Evolutionary conservation across 495 filamentous ascomycete genomes (phyloP), one percentile per base, ranked within the genome.

Genomic region (Staphylotrichum longicolle): DNA sequence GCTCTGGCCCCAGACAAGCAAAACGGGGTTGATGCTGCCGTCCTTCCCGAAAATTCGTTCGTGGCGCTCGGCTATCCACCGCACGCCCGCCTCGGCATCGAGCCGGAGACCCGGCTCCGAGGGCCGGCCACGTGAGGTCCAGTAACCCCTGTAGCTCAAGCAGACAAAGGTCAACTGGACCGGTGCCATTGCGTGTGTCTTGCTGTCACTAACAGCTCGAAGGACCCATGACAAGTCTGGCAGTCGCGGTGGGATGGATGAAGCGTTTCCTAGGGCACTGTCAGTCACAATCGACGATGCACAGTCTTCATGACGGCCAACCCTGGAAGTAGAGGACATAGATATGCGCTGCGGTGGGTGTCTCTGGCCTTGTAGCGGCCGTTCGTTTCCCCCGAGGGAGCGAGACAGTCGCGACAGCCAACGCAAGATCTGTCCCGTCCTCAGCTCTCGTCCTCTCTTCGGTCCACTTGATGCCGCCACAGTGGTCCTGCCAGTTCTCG

Each of bases 1-100:
- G 60, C 84, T 88, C 65, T 94, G 90, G 0, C 90, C 89, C 90
- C 90, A 94, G n/a, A 94, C 68, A 1, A 93, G 66, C 10, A 91
- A 44, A 34, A 79, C 74, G 4, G 70, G 66, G 39, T 51, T 60
- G 55, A 64, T 70, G 55, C 60, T 52, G 41, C 50, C 57, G 47
- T 61, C 56, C 45, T 52, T 58, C 40, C 63, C 62, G 57, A 65
- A 59, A 50, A 46, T 58, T 34, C 62, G 67, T 46, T 66, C 57
- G 46, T 75, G 73, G 42, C 70, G 52, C 59, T 82, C 60, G 35
- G 72, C 73, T 41, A 84, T 80, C 77, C 81, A 85, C n/a, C 73
- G 61, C 50, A 87, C 72, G 46, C 85, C 82, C 7, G 86, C 86
- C 50, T 80, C 74, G 2, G 86, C 80, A 70, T 91, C 90, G 27